These are phyloP conservation scores for Salvia sclarea DNA, from an alignment of 305 asterid species.

Conservation along the genomic window DNA sequence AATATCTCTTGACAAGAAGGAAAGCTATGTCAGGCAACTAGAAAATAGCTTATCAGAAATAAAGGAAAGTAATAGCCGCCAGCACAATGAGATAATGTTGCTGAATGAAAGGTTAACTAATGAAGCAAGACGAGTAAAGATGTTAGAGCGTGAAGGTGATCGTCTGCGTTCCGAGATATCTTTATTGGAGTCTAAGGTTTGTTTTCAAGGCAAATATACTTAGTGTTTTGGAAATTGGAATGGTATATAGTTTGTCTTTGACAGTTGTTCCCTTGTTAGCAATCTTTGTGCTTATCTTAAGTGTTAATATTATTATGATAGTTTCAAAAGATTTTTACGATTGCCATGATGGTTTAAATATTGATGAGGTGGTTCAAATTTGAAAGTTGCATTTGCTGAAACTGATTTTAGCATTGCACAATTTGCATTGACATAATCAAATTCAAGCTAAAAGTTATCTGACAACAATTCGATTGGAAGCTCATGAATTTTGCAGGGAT, in stretches of 20 bases:
- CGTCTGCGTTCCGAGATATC: conserved; percentile 86
- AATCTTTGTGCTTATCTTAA: conserved; percentile 27
- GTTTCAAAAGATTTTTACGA: conserved; percentile 2
- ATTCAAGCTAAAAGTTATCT: not conserved
- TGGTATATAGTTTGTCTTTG: conserved; percentile 26
- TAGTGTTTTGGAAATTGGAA: conserved; percentile 18
- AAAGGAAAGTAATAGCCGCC: conserved; percentile 56
- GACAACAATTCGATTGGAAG: conserved; percentile 10
- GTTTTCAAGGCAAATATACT: conserved; percentile 29
- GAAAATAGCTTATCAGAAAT: conserved; percentile 64
- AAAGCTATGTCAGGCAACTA: conserved; percentile 66
- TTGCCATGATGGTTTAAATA: conserved; percentile 12
- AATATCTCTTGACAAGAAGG: conserved; percentile 70
- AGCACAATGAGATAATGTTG: conserved; percentile 72
- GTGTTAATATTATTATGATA: conserved; percentile 10
- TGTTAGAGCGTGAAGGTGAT: conserved; percentile 90
- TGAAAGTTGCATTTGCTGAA: conserved; percentile 8
- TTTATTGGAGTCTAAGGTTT: conserved; percentile 94
- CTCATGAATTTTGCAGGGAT: not conserved
- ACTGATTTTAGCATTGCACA: not conserved
- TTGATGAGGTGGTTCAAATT: not conserved
- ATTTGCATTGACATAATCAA: not conserved
- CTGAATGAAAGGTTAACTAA: conserved; percentile 71
- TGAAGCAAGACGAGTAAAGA: conserved; percentile 81
- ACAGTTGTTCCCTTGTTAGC: not conserved